These are phyloP conservation scores for Fraxinus sp. DNA, from an alignment of 305 asterid species.

Conservation along the genomic window DNA sequence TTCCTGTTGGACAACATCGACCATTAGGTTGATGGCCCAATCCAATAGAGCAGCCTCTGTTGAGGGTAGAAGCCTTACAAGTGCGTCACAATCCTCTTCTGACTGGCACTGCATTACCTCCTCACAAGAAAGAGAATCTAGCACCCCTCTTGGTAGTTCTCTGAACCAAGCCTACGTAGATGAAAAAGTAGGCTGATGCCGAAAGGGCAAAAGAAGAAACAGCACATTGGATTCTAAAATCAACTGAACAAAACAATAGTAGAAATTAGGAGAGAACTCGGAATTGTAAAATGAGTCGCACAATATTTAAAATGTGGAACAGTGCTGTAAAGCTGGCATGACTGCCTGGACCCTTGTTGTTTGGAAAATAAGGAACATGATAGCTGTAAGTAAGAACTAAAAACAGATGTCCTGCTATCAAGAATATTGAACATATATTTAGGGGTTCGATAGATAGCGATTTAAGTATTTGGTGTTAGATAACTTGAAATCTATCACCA, in stretches of 20 bases:
- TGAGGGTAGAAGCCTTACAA: conserved; percentile 74
- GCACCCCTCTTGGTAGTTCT: conserved; percentile 85
- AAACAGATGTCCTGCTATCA: not conserved
- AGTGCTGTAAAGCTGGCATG: not conserved
- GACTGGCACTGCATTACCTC: conserved; percentile 89
- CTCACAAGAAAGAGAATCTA: conserved; percentile 85
- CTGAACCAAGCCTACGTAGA: conserved; percentile 89
- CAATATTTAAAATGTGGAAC: not conserved
- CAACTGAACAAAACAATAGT: not conserved
- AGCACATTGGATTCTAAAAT: not conserved
- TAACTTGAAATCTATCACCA: not conserved
- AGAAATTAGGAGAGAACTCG: not conserved
- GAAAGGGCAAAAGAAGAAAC: conserved; percentile 3
- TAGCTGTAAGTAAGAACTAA: not conserved
- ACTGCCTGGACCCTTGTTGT: not conserved
- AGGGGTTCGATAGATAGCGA: not conserved
- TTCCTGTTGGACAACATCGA: conserved; percentile 85
- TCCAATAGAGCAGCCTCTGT: conserved; percentile 81
- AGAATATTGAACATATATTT: not conserved
- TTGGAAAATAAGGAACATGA: not conserved
- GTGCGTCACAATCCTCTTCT: conserved; percentile 73
- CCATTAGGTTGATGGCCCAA: conserved; percentile 94
- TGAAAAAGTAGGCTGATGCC: conserved; percentile 19
- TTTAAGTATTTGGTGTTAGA: not conserved
- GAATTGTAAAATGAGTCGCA: not conserved